Percentiles rank a stretch among this genome's conserved stretches.
These are phyloP conservation scores for Yarrowia sp. DNA, from an alignment of 805 yeast genomes.

Conservation along the genomic window DNA sequence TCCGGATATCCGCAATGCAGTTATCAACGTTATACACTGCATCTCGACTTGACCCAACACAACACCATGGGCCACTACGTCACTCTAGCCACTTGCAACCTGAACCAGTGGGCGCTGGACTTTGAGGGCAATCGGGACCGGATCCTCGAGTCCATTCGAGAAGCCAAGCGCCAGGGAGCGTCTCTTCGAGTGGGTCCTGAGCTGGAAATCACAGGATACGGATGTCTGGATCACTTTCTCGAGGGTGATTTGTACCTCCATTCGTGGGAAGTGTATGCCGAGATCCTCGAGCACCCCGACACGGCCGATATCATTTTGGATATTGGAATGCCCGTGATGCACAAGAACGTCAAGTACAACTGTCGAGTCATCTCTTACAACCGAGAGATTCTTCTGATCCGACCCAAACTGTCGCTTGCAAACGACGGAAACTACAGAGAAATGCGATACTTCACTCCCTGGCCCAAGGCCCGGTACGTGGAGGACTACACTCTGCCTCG, in stretches of 20 bases:
- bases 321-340: constrained; percentile 93
- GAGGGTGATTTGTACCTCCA: constrained; percentile 89
- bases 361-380: constrained; percentile 85
- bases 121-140: constrained; percentile 96
- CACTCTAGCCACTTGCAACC: constrained; percentile 90
- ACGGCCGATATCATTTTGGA: constrained; percentile 83
- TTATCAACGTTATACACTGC: not conserved
- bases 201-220: constrained; percentile 89
- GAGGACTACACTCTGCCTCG: constrained; percentile 80
- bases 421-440: constrained; percentile 98
- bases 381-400: constrained; percentile 78
- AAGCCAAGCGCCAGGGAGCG: constrained; percentile 81
- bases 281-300: constrained; percentile 69
- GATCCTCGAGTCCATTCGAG: constrained; percentile 76
- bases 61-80: constrained; percentile 78
- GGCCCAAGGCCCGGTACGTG: constrained; percentile 79
- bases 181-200: constrained; percentile 95
- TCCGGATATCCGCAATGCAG: constrained; percentile 9
- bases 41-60: not conserved
- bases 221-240: constrained; percentile 77
- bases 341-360: constrained; percentile 86
- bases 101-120: constrained; percentile 98
- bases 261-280: constrained; percentile 92
- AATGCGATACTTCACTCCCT: constrained; percentile 96
- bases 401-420: constrained; percentile 93